Evolutionary conservation across 192 early-diverging fungal species (phyloP), one percentile per base, ranked within the genome.

Genomic region (Phlyctochytrium bullatum): DNA sequence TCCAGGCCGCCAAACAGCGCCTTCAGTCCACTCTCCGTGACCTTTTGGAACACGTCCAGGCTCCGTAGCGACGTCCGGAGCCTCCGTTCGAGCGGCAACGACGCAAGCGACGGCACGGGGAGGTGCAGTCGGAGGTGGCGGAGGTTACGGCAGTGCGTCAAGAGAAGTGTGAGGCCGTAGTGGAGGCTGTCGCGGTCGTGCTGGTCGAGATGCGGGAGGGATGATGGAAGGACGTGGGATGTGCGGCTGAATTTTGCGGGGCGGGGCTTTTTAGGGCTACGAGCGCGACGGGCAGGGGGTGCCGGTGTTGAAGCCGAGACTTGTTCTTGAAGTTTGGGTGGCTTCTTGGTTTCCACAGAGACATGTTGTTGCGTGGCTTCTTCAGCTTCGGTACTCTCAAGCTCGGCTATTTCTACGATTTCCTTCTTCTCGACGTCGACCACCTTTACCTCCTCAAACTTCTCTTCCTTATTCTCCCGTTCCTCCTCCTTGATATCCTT

Each of bases 71-170:
- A 59, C 31, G 51, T 28, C 3, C 32, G 36, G 10, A 12, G 6
- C 3, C 53, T 17, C 1, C 53, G n/a, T 1, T 53, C n/a, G 20
- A 62, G 30, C 23, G 63, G 63, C 3, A 20, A 27, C 4, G 31
- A 12, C 20, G n/a, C 6, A 6, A 25, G n/a, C 14, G 23, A 51
- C 27, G 65, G 53, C 29, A 28, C 14, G 10, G 69, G 69, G 34
- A 71, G 69, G 6, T 62, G 69, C 23, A 71, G 69, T 6, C 52
- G 62, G 2, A 71, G 53, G 36, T 56, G 34, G 2, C 47, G 27
- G 30, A 71, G 62, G 53, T 71, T 71, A 6, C 29, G 52, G 59
- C 69, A 71, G 61, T 71, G 69, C 1, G 69, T 71, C 3, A 71
- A 30, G 28, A 71, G 47, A 23, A 71, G 61, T 20, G 69, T 27